phyloP scores from a whole-genome alignment of 2,329 filamentous ascomycete species.

The Aspergillus quadrilineatus region DNA sequence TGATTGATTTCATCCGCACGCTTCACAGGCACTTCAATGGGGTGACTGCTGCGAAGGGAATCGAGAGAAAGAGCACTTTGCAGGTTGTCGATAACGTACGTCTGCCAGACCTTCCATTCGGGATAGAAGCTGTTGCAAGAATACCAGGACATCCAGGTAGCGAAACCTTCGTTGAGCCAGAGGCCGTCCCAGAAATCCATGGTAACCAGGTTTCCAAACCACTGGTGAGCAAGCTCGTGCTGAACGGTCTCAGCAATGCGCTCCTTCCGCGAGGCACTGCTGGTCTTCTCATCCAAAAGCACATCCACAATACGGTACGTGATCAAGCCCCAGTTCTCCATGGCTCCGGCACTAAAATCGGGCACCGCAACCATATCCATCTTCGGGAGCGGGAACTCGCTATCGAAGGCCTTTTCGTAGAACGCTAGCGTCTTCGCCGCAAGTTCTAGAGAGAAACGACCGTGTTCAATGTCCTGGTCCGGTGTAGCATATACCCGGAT shows the following conservation, averaged over 20 bases:
- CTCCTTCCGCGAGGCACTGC: conserved; percentile 84
- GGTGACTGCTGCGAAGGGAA: conserved; percentile 89
- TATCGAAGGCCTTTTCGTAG: conserved; percentile 93
- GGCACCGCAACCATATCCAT: conserved; percentile 97
- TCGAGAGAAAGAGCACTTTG: conserved; percentile 85
- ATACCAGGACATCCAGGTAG: conserved; percentile 92
- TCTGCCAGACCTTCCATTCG: conserved; percentile 98
- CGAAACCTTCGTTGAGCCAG: conserved; percentile 93
- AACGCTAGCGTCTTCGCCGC: conserved; percentile 87
- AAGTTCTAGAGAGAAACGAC: conserved; percentile 84
- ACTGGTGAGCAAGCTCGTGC: conserved; percentile 95
- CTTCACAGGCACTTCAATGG: conserved; percentile 95
- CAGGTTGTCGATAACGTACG: conserved; percentile 88
- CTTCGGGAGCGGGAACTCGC: conserved; percentile 82
- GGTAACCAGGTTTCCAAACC: conserved; percentile 96
- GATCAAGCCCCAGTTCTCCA: conserved; percentile 98
- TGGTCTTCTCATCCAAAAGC: conserved; percentile 86
- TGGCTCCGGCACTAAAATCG: conserved; percentile 91
- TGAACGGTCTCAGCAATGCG: conserved; percentile 93
- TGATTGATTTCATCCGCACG: conserved; percentile 95
- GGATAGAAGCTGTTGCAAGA: conserved; percentile 93
- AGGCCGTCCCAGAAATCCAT: conserved; percentile 99
- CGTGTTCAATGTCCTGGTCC: conserved; percentile 85
- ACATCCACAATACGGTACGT: conserved; percentile 93
- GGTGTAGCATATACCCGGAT: conserved; percentile 92